These are phyloP conservation scores for Aspergillus saccharolyticus DNA, from an alignment of 495 filamentous ascomycete genomes.

Conservation along the genomic window DNA sequence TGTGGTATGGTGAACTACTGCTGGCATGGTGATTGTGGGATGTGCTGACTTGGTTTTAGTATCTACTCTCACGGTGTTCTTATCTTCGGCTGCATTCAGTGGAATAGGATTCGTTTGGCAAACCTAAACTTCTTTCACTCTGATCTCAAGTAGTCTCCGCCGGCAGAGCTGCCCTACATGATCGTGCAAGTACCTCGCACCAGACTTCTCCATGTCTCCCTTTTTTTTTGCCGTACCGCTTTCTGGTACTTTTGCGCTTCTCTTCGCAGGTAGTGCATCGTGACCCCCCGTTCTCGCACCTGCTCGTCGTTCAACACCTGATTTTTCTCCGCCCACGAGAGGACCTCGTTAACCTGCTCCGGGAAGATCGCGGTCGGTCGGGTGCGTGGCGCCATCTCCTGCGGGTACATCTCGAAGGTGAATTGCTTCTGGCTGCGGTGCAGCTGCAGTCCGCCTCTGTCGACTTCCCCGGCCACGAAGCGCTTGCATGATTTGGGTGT, in stretches of 20 bases:
- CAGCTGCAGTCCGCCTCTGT: background rate
- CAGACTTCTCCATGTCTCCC: background rate
- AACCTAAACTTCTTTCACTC: no score
- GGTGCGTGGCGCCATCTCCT: conserved; percentile 7
- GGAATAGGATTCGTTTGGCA: no score
- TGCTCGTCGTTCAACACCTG: background rate
- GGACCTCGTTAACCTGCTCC: conserved; percentile 7
- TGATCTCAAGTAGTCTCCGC: no score
- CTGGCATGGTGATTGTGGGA: background rate
- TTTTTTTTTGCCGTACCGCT: background rate
- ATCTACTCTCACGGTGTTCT: background rate
- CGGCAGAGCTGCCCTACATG: no score
- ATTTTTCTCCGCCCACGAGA: conserved; percentile 1
- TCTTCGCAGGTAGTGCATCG: conserved; percentile 1
- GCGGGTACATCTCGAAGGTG: conserved; percentile 7
- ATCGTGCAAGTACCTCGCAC: background rate
- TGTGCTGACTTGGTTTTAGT: background rate
- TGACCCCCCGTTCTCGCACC: background rate
- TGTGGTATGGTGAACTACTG: conserved; percentile 4
- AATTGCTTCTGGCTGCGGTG: background rate
- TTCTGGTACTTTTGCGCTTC: background rate
- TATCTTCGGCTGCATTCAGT: no score
- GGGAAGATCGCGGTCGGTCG: conserved; percentile 5
- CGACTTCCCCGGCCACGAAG: background rate
- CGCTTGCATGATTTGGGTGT: background rate